Evolutionary conservation across 768 basidiomycete species (phyloP).

Genomic region (Butyriboletus loyo): DNA sequence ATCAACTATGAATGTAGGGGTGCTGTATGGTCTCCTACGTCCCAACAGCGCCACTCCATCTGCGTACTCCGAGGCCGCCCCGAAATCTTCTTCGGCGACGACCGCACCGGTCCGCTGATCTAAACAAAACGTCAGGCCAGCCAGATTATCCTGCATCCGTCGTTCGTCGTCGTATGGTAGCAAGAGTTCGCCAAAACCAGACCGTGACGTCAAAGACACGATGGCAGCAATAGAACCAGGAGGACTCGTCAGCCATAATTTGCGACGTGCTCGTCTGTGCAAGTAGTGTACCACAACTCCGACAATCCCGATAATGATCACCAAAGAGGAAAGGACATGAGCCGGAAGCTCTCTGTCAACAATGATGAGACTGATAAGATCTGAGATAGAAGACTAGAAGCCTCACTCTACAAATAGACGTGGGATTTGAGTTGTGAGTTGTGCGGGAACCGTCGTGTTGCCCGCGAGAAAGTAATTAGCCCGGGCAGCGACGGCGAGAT

Average conservation of each 20-base stretch:
- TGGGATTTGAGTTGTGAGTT: constrained; percentile 40
- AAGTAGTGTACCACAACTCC: constrained; percentile 47
- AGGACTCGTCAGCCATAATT: constrained; percentile 48
- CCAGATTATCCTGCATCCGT: constrained; percentile 46
- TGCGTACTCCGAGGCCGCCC: neutral
- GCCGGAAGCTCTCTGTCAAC: constrained; percentile 48
- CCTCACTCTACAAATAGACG: constrained; percentile 60
- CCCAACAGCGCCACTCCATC: constrained; percentile 20
- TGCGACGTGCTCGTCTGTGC: constrained; percentile 45
- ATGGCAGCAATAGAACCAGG: constrained; percentile 61
- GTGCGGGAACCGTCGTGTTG: constrained; percentile 38
- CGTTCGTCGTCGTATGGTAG: constrained; percentile 52
- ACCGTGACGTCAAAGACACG: constrained; percentile 54
- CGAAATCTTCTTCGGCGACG: constrained; percentile 47
- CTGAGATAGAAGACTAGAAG: neutral
- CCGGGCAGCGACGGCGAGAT: constrained; percentile 56
- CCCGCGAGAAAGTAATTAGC: constrained; percentile 53
- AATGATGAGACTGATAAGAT: neutral
- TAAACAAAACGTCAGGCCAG: constrained; percentile 50
- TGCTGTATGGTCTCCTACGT: constrained; percentile 3
- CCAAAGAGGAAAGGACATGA: constrained; percentile 45
- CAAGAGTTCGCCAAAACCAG: constrained; percentile 62
- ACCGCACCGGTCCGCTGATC: constrained; percentile 62
- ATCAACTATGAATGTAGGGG: constrained; percentile 1
- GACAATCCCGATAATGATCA: constrained; percentile 47